Conservation (phyloP, 1,284 basidiomycete genomes). For the Amanita bisporigera region DNA sequence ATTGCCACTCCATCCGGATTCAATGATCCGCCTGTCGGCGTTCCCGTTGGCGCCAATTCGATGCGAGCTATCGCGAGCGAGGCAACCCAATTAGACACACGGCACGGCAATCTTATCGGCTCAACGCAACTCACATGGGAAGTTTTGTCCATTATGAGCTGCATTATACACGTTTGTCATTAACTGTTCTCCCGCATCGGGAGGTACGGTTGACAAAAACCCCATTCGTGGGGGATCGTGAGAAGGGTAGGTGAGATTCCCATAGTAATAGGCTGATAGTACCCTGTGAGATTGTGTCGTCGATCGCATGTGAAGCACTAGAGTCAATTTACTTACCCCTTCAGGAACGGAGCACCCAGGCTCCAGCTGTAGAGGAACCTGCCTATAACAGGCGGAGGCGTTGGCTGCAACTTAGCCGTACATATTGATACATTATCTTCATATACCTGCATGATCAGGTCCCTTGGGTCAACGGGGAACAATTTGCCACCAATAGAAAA, state of each 20-base stretch:
- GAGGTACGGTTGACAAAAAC: conserved; percentile 67
- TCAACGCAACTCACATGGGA: conserved; percentile 46
- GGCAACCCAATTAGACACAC: neutral
- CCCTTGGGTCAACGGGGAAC: conserved; percentile 71
- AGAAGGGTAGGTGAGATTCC: conserved; percentile 66
- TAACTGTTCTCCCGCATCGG: conserved; percentile 52
- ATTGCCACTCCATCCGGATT: conserved; percentile 23
- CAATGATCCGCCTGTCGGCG: conserved; percentile 22
- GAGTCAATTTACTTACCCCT: conserved; percentile 46
- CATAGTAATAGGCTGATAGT: conserved; percentile 64
- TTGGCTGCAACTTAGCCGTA: conserved; percentile 54
- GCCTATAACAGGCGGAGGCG: conserved; percentile 50
- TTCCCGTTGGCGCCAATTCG: conserved; percentile 37
- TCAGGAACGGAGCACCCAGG: conserved; percentile 59
- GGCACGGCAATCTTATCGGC: neutral
- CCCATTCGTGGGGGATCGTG: conserved; percentile 71
- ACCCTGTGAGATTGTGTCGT: conserved; percentile 44
- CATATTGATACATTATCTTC: conserved; percentile 51
- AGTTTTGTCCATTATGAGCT: conserved; percentile 43
- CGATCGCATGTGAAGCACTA: conserved; percentile 3
- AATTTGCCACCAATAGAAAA: conserved; percentile 66
- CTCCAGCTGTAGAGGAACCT: conserved; percentile 61
- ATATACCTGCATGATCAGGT: conserved; percentile 55
- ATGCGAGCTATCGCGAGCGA: conserved; percentile 28
- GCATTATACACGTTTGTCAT: conserved; percentile 38